A percentile compares a stretch with the other conserved stretches of the same genome.
Evolutionary conservation across 2,329 filamentous ascomycete species (phyloP).

Genomic region (Cercospora berteroae): DNA sequence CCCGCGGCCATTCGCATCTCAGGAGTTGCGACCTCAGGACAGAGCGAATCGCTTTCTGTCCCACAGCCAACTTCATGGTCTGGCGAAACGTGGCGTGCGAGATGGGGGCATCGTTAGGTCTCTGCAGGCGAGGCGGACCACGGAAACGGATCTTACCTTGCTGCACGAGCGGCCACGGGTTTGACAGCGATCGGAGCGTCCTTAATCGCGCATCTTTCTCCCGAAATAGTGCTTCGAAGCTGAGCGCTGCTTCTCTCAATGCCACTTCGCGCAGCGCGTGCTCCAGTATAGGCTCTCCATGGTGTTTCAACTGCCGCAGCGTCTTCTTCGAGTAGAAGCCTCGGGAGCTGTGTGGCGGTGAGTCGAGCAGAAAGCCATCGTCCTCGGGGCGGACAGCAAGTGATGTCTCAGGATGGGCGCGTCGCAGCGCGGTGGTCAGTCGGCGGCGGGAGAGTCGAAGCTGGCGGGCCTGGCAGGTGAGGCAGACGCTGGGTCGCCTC

Average conservation of each 20-base stretch:
- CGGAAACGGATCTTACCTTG: neutral
- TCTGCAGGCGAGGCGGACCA: neutral
- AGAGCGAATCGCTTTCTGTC: conserved; percentile 23
- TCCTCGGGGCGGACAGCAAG: conserved; percentile 15
- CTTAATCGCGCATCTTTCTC: conserved; percentile 25
- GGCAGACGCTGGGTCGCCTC: conserved; percentile 25
- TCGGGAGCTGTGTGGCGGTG: neutral
- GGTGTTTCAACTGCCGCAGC: neutral
- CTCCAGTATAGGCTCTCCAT: neutral
- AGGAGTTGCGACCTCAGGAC: conserved; percentile 35
- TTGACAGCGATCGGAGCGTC: conserved; percentile 29
- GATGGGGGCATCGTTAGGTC: conserved; percentile 16
- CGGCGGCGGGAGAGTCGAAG: conserved; percentile 21
- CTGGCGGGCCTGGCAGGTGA: conserved; percentile 27
- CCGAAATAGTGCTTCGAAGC: conserved; percentile 29
- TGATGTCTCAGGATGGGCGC: conserved; percentile 19
- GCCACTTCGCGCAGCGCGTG: conserved; percentile 5
- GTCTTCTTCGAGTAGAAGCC: neutral
- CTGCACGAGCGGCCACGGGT: conserved; percentile 26
- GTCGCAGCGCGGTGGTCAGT: conserved; percentile 17
- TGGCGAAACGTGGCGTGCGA: conserved; percentile 30
- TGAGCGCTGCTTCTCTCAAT: conserved; percentile 15
- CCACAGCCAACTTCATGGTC: conserved; percentile 22
- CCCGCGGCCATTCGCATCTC: conserved; percentile 29
- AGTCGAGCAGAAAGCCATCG: conserved; percentile 21